Percentiles rank a stretch among this genome's conserved stretches.
Evolutionary conservation across 2,329 filamentous ascomycete genomes (phyloP).

Genomic region (Colletotrichum orbiculare): DNA sequence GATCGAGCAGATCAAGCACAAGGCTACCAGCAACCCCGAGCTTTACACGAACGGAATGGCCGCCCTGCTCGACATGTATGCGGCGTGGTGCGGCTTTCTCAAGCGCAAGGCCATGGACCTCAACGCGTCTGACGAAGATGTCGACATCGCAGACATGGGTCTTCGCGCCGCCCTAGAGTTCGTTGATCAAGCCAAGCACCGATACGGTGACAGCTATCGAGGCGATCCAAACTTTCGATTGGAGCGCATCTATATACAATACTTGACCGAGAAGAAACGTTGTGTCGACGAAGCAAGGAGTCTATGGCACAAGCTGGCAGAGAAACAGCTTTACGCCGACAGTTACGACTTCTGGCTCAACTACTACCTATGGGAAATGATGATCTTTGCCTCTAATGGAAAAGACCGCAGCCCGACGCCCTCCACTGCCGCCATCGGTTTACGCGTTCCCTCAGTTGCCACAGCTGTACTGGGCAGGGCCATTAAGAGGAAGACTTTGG

Average conservation of each 20-base stretch:
- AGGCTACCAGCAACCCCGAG: slow-evolving; percentile 85
- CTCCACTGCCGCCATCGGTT: slow-evolving; percentile 55
- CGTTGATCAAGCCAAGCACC: slow-evolving; percentile 79
- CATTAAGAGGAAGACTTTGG: slow-evolving; percentile 69
- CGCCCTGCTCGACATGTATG: slow-evolving; percentile 89
- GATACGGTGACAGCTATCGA: slow-evolving; percentile 79
- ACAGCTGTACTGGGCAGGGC: slow-evolving; percentile 82
- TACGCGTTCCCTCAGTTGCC: slow-evolving; percentile 76
- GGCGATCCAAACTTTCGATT: slow-evolving; percentile 92
- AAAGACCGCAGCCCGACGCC: slow-evolving; percentile 65
- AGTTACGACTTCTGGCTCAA: slow-evolving; percentile 94
- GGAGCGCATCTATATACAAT: slow-evolving; percentile 92
- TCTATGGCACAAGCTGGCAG: slow-evolving; percentile 78
- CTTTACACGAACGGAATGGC: slow-evolving; percentile 88
- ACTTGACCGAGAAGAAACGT: slow-evolving; percentile 85
- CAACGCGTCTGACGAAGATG: slow-evolving; percentile 81
- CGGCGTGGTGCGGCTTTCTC: slow-evolving; percentile 94
- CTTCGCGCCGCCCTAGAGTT: slow-evolving; percentile 88
- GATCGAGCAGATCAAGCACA: slow-evolving; percentile 91
- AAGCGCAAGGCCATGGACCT: slow-evolving; percentile 84
- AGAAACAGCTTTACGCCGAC: slow-evolving; percentile 73
- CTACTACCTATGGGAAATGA: slow-evolving; percentile 93
- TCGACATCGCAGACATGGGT: slow-evolving; percentile 90
- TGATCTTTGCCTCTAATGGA: slow-evolving; percentile 64
- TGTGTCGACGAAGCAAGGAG: slow-evolving; percentile 80